Evolutionary conservation across 768 basidiomycete species (phyloP).

Genomic region (Rhizopogon salebrosus): DNA sequence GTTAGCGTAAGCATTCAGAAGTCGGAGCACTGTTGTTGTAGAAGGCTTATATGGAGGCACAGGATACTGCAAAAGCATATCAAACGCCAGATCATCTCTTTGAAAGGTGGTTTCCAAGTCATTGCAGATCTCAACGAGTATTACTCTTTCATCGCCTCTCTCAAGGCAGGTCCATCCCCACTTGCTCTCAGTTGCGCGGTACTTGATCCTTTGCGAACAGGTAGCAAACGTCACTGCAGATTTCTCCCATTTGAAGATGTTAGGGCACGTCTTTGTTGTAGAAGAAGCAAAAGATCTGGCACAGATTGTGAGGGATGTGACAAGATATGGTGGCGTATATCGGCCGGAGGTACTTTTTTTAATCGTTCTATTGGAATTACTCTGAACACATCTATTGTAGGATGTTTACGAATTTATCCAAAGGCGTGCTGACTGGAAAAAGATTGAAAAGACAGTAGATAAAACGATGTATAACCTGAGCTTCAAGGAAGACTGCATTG

Average conservation of each 20-base stretch:
- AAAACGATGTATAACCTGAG: constrained; percentile 92
- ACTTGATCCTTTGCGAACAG: constrained; percentile 23
- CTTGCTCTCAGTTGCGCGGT: not conserved
- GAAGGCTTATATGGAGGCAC: not conserved
- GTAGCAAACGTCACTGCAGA: constrained; percentile 80
- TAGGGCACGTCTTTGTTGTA: constrained; percentile 94
- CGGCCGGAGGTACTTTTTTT: constrained; percentile 70
- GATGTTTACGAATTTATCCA: constrained; percentile 97
- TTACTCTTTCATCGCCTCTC: constrained; percentile 78
- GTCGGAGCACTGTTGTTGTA: constrained; percentile 10
- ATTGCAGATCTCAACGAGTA: constrained; percentile 96
- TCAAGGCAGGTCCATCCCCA: constrained; percentile 49
- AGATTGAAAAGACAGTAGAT: constrained; percentile 94
- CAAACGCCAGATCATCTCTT: constrained; percentile 94
- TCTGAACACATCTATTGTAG: constrained; percentile 23
- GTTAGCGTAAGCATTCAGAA: constrained; percentile 56
- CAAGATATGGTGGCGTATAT: constrained; percentile 92
- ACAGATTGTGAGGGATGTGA: constrained; percentile 92
- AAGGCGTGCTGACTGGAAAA: constrained; percentile 94
- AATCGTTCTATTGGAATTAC: not conserved
- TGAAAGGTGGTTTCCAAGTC: constrained; percentile 90
- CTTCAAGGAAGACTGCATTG: constrained; percentile 86
- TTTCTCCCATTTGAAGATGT: constrained; percentile 94
- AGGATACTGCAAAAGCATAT: constrained; percentile 96
- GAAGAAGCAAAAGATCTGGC: constrained; percentile 95